phyloP scores from a whole-genome alignment of 331 rosid genomes.

The Pyrus hybrid region DNA sequence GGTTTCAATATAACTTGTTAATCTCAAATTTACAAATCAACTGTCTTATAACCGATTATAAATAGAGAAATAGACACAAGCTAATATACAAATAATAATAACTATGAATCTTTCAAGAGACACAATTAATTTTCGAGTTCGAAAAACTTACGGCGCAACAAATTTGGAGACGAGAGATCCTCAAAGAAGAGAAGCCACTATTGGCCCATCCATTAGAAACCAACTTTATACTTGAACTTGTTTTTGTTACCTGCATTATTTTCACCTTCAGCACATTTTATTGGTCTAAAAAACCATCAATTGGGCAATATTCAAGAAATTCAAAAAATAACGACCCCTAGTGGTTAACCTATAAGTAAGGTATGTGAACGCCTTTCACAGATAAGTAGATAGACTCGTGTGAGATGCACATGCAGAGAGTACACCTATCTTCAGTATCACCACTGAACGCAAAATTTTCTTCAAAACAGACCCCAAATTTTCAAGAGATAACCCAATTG shows the following conservation, averaged over 20 bases:
- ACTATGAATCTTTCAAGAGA: too few relatives aligned
- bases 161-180: conserved; percentile 34
- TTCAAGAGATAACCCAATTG: not conserved
- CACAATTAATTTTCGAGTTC: not conserved
- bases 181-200: conserved; percentile 28
- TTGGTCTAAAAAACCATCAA: not conserved
- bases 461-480: not conserved
- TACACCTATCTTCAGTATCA: too few relatives aligned
- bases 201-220: conserved; percentile 26
- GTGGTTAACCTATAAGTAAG: too few relatives aligned
- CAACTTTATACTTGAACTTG: conserved; percentile 7
- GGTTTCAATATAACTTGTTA: not conserved
- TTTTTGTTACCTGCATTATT: conserved; percentile 1
- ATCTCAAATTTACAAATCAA: not conserved
- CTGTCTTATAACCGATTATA: too few relatives aligned
- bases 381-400: too few relatives aligned
- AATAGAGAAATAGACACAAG: not conserved
- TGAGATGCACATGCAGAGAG: too few relatives aligned
- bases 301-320: not conserved
- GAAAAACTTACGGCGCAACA: conserved; percentile 31
- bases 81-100: not conserved
- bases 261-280: not conserved
- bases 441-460: not conserved
- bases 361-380: too few relatives aligned
- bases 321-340: not conserved